Percentiles rank a stretch among this genome's conserved stretches.
phyloP scores from a whole-genome alignment of 768 basidiomycete species.

The Russula brevipes region DNA sequence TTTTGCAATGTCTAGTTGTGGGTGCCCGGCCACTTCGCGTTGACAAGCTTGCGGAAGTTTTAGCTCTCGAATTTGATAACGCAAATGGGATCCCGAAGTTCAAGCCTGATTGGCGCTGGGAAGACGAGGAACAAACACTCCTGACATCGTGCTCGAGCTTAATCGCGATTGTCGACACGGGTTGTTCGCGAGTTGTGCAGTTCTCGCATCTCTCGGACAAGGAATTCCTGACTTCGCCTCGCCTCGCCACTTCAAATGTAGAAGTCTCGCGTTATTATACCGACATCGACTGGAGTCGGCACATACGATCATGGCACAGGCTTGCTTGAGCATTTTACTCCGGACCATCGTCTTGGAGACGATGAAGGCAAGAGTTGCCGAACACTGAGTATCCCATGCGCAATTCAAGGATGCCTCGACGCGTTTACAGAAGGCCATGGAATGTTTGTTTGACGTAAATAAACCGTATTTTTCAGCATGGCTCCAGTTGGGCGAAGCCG shows the following conservation, averaged over 20 bases:
- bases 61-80: too few species aligned
- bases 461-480: neutral
- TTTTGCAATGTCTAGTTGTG: neutral
- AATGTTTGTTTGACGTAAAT: neutral
- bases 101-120: neutral
- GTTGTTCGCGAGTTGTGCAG: neutral
- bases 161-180: neutral
- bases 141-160: neutral
- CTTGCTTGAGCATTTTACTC: neutral
- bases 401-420: neutral
- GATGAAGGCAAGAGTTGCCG: neutral
- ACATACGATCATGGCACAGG: neutral
- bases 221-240: constrained; percentile 1
- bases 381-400: neutral
- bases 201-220: constrained; percentile 5
- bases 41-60: too few species aligned
- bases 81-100: neutral
- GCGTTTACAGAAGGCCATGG: neutral
- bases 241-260: neutral
- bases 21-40: too few species aligned
- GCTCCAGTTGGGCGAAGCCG: neutral
- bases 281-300: neutral
- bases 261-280: neutral
- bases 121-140: neutral
- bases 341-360: neutral